Percentiles rank a stretch among this genome's conserved stretches.
phyloP scores from a whole-genome alignment of 2,329 filamentous ascomycete genomes.

The Curvularia lunata region DNA sequence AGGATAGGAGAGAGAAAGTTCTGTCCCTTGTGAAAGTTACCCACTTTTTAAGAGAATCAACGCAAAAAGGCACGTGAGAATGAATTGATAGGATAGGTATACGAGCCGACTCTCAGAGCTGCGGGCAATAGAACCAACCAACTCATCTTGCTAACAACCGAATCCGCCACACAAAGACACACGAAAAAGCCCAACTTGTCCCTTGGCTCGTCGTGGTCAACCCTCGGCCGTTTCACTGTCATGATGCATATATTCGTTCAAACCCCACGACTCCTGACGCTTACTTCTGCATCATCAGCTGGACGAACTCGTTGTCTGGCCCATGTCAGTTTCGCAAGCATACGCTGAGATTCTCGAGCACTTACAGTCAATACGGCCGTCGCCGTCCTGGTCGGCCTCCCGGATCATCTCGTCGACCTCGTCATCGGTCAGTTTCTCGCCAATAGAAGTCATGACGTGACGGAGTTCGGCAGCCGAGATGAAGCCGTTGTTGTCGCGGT shows the following conservation, averaged over 20 bases:
- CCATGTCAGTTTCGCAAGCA: slow-evolving; percentile 5
- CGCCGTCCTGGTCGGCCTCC: slow-evolving; percentile 69
- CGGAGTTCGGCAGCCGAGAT: slow-evolving; percentile 68
- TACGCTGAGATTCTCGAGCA: not conserved
- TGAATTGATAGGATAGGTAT: slow-evolving; percentile 19
- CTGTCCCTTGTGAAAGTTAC: not conserved
- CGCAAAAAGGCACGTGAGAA: slow-evolving; percentile 13
- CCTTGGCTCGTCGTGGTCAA: slow-evolving; percentile 38
- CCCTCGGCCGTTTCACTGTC: slow-evolving; percentile 36
- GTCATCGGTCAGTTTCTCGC: slow-evolving; percentile 67
- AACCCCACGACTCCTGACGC: slow-evolving; percentile 25
- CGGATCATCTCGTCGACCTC: slow-evolving; percentile 71
- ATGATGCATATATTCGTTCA: slow-evolving; percentile 42
- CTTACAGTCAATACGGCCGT: slow-evolving; percentile 69
- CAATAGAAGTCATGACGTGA: slow-evolving; percentile 68
- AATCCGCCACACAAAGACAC: slow-evolving; percentile 14
- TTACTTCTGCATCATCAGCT: slow-evolving; percentile 64
- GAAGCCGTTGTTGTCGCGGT: slow-evolving; percentile 69
- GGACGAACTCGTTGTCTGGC: slow-evolving; percentile 62
- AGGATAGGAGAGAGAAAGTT: slow-evolving; percentile 6
- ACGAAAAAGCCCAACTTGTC: slow-evolving; percentile 13
- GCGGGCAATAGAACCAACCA: slow-evolving; percentile 10
- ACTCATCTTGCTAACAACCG: slow-evolving; percentile 13
- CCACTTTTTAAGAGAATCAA: slow-evolving; percentile 4
- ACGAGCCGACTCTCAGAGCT: slow-evolving; percentile 10